phyloP scores from a whole-genome alignment of 2,329 filamentous ascomycete genomes.

The Fonsecaea multimorphosa region DNA sequence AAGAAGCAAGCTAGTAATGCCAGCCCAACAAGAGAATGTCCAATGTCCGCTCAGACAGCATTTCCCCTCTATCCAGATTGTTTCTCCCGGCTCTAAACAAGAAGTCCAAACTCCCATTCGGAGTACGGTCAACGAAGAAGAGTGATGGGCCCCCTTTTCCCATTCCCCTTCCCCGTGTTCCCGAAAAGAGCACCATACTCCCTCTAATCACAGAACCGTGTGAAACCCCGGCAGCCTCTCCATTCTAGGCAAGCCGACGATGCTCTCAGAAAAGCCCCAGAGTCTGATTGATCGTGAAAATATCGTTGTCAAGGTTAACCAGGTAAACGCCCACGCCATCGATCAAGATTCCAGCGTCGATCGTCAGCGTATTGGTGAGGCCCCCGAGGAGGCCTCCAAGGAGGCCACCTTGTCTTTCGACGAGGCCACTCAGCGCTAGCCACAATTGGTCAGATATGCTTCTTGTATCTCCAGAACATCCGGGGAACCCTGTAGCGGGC shows the following conservation, averaged over 20 bases:
- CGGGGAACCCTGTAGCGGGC: neutral
- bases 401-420: neutral
- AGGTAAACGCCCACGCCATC: neutral
- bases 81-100: neutral
- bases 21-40: neutral
- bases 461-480: neutral
- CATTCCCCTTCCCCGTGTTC: no score
- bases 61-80: neutral
- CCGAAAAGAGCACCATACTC: neutral
- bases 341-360: neutral
- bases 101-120: neutral
- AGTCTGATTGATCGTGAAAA: neutral
- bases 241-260: neutral
- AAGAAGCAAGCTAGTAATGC: no score
- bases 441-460: neutral
- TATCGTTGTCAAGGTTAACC: neutral
- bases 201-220: neutral
- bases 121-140: no score
- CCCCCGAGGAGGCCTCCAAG: neutral
- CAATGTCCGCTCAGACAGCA: neutral
- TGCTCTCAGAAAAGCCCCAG: neutral
- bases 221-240: neutral
- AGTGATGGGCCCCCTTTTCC: no score
- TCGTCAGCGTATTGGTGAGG: neutral
- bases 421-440: neutral